Percentiles rank a stretch among this genome's conserved stretches.
These are phyloP conservation scores for Penicillium sp. DNA, from an alignment of 2,329 filamentous ascomycete genomes.

Conservation along the genomic window DNA sequence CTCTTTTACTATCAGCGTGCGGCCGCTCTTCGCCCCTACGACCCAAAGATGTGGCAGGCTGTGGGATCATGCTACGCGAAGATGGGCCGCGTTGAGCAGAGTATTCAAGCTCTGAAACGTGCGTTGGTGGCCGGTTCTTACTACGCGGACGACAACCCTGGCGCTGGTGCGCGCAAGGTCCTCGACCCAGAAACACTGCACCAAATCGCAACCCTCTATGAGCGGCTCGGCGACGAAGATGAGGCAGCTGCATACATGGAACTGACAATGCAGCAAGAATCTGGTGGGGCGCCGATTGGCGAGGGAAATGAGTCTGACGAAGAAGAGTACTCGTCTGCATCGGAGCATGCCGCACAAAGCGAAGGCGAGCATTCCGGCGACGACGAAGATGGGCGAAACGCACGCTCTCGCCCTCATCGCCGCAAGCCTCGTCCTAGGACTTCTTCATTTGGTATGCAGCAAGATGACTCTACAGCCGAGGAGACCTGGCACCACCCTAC, in stretches of 20 bases:
- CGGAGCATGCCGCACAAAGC: constrained; percentile 42
- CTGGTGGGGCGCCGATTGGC: constrained; percentile 62
- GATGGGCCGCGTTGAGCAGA: constrained; percentile 84
- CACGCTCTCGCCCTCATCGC: constrained; percentile 63
- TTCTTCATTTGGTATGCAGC: constrained; percentile 38
- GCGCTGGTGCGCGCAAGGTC: constrained; percentile 50
- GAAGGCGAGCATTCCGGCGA: constrained; percentile 44
- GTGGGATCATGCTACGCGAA: constrained; percentile 91
- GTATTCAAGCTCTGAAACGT: constrained; percentile 93
- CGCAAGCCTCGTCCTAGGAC: constrained; percentile 53
- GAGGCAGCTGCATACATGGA: constrained; percentile 96
- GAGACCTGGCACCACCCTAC: constrained; percentile 66
- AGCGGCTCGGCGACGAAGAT: constrained; percentile 75
- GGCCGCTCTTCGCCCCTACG: constrained; percentile 89
- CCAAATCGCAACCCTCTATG: constrained; percentile 89
- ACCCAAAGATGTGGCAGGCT: constrained; percentile 98
- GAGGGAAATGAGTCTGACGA: constrained; percentile 32
- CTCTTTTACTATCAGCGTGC: constrained; percentile 98
- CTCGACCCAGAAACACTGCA: constrained; percentile 91
- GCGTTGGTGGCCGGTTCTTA: constrained; percentile 87
- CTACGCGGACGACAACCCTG: constrained; percentile 60
- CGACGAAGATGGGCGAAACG: constrained; percentile 55
- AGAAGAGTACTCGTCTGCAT: constrained; percentile 42
- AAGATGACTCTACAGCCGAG: constrained; percentile 46
- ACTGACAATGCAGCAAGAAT: constrained; percentile 89